Percentiles rank a stretch among this genome's conserved stretches.
Evolutionary conservation across 495 filamentous ascomycete species (phyloP).

Genomic region (Xylaria bambusicola): DNA sequence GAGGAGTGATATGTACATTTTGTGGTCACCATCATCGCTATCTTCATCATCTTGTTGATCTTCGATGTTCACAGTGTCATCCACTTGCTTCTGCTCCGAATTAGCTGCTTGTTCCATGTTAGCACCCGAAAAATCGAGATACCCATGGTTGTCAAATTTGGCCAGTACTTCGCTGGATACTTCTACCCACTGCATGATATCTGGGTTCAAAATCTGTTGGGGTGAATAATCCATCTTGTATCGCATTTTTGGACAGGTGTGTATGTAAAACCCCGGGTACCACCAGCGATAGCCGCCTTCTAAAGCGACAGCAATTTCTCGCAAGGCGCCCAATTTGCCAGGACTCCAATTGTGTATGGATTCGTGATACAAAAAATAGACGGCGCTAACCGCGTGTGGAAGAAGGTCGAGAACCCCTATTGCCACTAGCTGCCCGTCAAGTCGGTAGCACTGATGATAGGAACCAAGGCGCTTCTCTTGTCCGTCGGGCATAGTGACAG

Average conservation of each 20-base stretch:
- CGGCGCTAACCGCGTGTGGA: constrained; percentile 84
- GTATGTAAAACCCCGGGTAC: constrained; percentile 56
- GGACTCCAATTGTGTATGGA: constrained; percentile 77
- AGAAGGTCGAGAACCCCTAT: constrained; percentile 87
- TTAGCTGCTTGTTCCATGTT: constrained; percentile 37
- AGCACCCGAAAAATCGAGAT: constrained; percentile 62
- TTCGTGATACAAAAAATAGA: constrained; percentile 93
- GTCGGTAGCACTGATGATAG: constrained; percentile 93
- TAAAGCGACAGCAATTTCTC: constrained; percentile 76
- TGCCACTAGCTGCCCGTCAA: constrained; percentile 86
- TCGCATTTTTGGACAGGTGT: constrained; percentile 54
- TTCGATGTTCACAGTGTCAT: constrained; percentile 39
- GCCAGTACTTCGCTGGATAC: constrained; percentile 66
- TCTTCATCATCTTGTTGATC: constrained; percentile 18
- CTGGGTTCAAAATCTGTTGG: constrained; percentile 80
- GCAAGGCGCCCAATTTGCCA: constrained; percentile 84
- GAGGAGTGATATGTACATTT: constrained; percentile 61
- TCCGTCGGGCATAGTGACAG: constrained; percentile 44
- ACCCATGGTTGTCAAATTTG: constrained; percentile 65
- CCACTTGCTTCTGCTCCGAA: constrained; percentile 18
- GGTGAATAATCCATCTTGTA: constrained; percentile 91
- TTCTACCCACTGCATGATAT: constrained; percentile 71
- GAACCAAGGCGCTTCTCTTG: constrained; percentile 69
- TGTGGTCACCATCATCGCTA: constrained; percentile 26
- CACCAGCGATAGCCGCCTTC: constrained; percentile 71